phyloP scores from a whole-genome alignment of 2,329 filamentous ascomycete genomes.

The Bertia moriformis region DNA sequence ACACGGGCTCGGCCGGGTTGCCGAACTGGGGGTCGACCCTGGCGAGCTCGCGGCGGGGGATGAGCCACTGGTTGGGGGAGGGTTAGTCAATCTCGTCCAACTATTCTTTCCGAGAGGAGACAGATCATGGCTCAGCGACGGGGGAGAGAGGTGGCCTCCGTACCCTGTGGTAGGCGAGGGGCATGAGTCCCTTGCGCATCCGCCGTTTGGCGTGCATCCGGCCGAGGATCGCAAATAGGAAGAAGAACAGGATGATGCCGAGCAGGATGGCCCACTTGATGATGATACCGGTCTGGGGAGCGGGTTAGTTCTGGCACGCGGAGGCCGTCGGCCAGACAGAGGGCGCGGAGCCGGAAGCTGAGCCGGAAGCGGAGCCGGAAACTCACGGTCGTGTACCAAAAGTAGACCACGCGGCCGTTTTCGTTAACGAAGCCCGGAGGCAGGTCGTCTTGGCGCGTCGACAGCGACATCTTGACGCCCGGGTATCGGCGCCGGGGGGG shows the following conservation, averaged over 20 bases:
- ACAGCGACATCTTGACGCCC: too few relatives aligned
- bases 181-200: slow-evolving; percentile 48
- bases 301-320: neutral
- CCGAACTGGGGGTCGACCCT: slow-evolving; percentile 33
- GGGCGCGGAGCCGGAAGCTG: neutral
- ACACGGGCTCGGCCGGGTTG: slow-evolving; percentile 19
- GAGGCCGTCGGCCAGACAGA: slow-evolving; percentile 1
- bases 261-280: slow-evolving; percentile 61
- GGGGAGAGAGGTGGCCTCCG: slow-evolving; percentile 8
- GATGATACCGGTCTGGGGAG: slow-evolving; percentile 42
- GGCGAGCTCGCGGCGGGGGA: slow-evolving; percentile 28
- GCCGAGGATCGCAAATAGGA: slow-evolving; percentile 50
- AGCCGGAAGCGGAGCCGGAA: neutral
- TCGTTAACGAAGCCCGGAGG: slow-evolving; percentile 13
- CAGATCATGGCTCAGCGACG: neutral
- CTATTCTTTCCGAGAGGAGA: neutral
- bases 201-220: slow-evolving; percentile 57
- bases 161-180: slow-evolving; percentile 59
- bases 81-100: neutral
- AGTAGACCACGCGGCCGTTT: slow-evolving; percentile 13
- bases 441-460: too few relatives aligned
- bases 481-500: too few relatives aligned
- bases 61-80: slow-evolving; percentile 27
- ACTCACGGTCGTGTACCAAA: slow-evolving; percentile 23
- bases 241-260: slow-evolving; percentile 39